phyloP scores from a whole-genome alignment of 225 moss, liverwort and hornwort species.

The Pleurozium schreberi region DNA sequence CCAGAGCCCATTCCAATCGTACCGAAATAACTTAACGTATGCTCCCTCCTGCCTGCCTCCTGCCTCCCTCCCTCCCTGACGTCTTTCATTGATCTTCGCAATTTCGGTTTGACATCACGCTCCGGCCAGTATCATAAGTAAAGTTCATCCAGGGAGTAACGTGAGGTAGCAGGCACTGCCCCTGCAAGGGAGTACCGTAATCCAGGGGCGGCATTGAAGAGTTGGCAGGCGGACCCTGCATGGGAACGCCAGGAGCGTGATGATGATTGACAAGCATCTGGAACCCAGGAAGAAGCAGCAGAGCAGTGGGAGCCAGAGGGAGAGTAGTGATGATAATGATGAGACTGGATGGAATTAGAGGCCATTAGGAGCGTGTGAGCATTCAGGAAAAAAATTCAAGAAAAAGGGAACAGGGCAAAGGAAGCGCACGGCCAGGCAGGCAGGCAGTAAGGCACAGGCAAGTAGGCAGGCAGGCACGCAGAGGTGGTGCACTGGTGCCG shows the following conservation, averaged over 20 bases:
- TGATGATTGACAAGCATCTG: constrained; percentile 39
- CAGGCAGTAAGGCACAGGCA: neutral
- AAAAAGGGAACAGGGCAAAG: neutral
- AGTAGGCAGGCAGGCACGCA: neutral
- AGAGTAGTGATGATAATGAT: neutral
- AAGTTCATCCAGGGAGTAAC: neutral
- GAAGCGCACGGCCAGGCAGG: constrained; percentile 25
- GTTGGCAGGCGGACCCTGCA: constrained; percentile 6
- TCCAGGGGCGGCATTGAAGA: neutral
- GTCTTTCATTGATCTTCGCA: neutral
- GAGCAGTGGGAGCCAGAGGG: neutral
- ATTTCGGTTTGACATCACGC: neutral
- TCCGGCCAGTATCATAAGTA: neutral
- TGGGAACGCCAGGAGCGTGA: neutral
- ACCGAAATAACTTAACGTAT: neutral
- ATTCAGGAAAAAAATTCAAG: neutral
- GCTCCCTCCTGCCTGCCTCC: neutral
- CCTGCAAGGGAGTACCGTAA: neutral
- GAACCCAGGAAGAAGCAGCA: neutral
- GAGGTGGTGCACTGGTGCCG: neutral
- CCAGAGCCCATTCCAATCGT: neutral
- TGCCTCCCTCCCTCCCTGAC: neutral
- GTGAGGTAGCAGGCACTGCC: neutral
- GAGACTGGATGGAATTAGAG: neutral
- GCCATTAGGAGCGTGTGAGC: neutral